A percentile compares a stretch with the other conserved stretches of the same genome.
These are phyloP conservation scores for Stephanodiscus minutulus DNA, from an alignment of 108 stramenopile genomes.

Conservation along the genomic window DNA sequence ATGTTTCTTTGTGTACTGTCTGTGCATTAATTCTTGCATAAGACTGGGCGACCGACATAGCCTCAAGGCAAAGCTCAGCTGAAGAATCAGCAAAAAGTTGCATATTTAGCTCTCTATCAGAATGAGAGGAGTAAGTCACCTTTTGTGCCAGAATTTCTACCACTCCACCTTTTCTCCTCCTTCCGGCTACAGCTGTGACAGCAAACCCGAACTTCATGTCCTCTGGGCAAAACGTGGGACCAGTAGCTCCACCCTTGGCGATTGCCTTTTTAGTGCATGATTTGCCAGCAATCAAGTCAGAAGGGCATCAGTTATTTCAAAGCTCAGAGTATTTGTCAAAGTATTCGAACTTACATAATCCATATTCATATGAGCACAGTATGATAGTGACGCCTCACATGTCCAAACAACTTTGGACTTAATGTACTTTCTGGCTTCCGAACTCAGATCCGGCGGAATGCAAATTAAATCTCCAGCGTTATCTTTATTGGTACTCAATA, in stretches of 20 bases:
- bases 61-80: slow-evolving; percentile 57
- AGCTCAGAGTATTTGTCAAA: not conserved
- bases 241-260: slow-evolving; percentile 82
- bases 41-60: slow-evolving; percentile 28
- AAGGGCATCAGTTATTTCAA: not conserved
- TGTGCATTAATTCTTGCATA: slow-evolving; percentile 1
- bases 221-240: slow-evolving; percentile 78
- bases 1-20: not conserved
- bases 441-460: slow-evolving; percentile 14
- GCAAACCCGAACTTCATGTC: slow-evolving; percentile 74
- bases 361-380: slow-evolving; percentile 49
- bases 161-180: slow-evolving; percentile 20
- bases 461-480: not conserved
- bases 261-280: slow-evolving; percentile 72
- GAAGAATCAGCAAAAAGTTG: slow-evolving; percentile 79
- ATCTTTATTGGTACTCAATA: slow-evolving; percentile 9
- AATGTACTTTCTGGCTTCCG: slow-evolving; percentile 62
- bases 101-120: slow-evolving; percentile 76
- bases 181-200: slow-evolving; percentile 67
- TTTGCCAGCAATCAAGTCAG: not conserved
- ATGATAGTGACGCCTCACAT: slow-evolving; percentile 55
- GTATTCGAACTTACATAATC: slow-evolving; percentile 14
- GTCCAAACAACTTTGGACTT: slow-evolving; percentile 75
- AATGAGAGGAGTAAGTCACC: slow-evolving; percentile 58
- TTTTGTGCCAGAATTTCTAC: slow-evolving; percentile 58